These are phyloP conservation scores for Aureobasidium leucospermi DNA, from an alignment of 2,329 filamentous ascomycete genomes.

Conservation along the genomic window DNA sequence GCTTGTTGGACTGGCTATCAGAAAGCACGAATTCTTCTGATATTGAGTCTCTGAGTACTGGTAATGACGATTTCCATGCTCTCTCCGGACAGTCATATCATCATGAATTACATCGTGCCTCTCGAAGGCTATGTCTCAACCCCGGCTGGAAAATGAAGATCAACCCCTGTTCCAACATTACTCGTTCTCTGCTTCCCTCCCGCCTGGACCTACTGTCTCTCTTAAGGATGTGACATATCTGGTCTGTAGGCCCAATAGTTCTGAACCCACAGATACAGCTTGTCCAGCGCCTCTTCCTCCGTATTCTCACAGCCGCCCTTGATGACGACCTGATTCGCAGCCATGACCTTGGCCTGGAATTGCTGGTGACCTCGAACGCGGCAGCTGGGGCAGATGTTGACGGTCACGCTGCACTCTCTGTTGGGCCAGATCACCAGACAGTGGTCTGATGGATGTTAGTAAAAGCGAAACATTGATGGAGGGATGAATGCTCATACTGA, in stretches of 20 bases:
- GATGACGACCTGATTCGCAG: not conserved
- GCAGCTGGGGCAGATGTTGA: not conserved
- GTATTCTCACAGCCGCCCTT: slow-evolving; percentile 1
- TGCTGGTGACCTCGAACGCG: not conserved
- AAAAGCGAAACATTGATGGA: not conserved
- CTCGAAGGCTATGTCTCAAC: too few relatives aligned
- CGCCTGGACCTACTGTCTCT: too few relatives aligned
- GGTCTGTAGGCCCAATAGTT: not conserved
- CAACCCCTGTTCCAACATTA: not conserved
- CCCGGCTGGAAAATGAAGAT: too few relatives aligned
- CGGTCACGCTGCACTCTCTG: not conserved
- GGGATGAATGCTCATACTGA: not conserved
- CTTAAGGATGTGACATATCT: not conserved
- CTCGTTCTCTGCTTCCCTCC: not conserved
- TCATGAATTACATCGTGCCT: too few relatives aligned
- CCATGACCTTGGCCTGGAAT: not conserved
- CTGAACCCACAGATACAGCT: not conserved
- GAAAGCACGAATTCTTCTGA: too few relatives aligned
- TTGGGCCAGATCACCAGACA: not conserved
- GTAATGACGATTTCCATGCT: too few relatives aligned
- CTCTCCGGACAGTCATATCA: too few relatives aligned
- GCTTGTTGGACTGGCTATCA: too few relatives aligned
- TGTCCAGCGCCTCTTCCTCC: not conserved
- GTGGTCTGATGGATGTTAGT: not conserved
- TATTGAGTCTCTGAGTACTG: too few relatives aligned